These are phyloP conservation scores for Plenodomus tracheiphilus DNA, from an alignment of 2,329 filamentous ascomycete genomes.

Conservation along the genomic window DNA sequence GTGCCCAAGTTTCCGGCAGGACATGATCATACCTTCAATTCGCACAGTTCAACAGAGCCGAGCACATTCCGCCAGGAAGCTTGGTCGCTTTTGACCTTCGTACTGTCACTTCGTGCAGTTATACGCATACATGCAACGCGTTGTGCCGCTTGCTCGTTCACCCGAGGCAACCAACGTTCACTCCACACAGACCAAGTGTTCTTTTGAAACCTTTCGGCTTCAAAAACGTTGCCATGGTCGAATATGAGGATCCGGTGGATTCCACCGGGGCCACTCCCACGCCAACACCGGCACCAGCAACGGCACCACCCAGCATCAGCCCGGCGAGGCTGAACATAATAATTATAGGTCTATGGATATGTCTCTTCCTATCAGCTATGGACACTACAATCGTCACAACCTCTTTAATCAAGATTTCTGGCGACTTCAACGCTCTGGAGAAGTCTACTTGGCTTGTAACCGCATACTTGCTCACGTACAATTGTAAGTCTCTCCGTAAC, in stretches of 20 bases:
- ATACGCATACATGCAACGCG: too few species aligned
- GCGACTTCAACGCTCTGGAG: constrained; percentile 28
- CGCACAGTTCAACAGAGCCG: too few species aligned
- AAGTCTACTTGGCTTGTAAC: constrained; percentile 39
- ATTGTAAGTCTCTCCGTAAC: constrained; percentile 13
- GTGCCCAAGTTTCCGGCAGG: too few species aligned
- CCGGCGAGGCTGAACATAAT: constrained; percentile 28
- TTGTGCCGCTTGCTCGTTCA: too few species aligned
- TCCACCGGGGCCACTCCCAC: neutral
- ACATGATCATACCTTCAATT: too few species aligned
- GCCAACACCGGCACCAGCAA: too few species aligned
- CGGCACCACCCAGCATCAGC: constrained; percentile 28
- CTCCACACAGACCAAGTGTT: too few species aligned
- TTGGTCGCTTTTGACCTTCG: too few species aligned
- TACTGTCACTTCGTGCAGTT: too few species aligned
- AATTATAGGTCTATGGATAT: constrained; percentile 38
- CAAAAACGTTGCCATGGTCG: neutral
- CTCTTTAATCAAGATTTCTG: constrained; percentile 35
- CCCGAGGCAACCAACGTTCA: too few species aligned
- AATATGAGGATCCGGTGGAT: neutral
- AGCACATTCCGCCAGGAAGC: too few species aligned
- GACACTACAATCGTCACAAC: constrained; percentile 41
- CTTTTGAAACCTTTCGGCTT: too few species aligned
- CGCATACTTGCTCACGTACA: constrained; percentile 39
- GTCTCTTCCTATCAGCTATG: constrained; percentile 37